Evolutionary conservation across 2,329 filamentous ascomycete species (phyloP).

Genomic region (Colletotrichum sp.): DNA sequence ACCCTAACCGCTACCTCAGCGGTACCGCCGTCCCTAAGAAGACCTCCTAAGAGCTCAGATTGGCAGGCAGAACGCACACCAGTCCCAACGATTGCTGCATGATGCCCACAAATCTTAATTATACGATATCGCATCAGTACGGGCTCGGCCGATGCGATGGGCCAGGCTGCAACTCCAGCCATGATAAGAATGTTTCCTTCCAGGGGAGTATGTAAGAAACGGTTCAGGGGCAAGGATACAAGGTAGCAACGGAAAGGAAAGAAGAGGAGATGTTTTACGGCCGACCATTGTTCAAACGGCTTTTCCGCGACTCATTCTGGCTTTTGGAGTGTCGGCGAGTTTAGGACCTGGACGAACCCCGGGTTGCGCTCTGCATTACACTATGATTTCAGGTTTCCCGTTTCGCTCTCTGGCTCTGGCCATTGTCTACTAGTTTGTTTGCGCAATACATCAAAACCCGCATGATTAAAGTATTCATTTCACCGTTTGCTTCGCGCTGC

Average conservation of each 20-base stretch:
- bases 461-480: background rate
- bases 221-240: background rate
- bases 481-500: background rate
- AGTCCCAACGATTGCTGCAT: background rate
- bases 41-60: conserved; percentile 37
- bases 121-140: background rate
- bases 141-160: conserved; percentile 14
- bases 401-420: conserved; percentile 7
- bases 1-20: conserved; percentile 75
- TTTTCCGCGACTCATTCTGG: conserved; percentile 14
- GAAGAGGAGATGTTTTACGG: conserved; percentile 2
- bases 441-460: conserved; percentile 9
- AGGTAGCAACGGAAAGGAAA: conserved; percentile 7
- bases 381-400: conserved; percentile 19
- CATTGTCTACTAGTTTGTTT: conserved; percentile 15
- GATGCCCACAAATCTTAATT: background rate
- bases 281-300: conserved; percentile 13
- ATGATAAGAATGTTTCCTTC: background rate
- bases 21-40: conserved; percentile 58
- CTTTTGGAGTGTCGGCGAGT: conserved; percentile 22
- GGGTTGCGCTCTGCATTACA: conserved; percentile 14
- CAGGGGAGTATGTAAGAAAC: background rate
- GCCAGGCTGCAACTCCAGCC: conserved; percentile 10
- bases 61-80: background rate
- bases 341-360: conserved; percentile 1